These are phyloP conservation scores for Rhytidhysteron rufulum DNA, from an alignment of 2,329 filamentous ascomycete genomes.

Conservation along the genomic window DNA sequence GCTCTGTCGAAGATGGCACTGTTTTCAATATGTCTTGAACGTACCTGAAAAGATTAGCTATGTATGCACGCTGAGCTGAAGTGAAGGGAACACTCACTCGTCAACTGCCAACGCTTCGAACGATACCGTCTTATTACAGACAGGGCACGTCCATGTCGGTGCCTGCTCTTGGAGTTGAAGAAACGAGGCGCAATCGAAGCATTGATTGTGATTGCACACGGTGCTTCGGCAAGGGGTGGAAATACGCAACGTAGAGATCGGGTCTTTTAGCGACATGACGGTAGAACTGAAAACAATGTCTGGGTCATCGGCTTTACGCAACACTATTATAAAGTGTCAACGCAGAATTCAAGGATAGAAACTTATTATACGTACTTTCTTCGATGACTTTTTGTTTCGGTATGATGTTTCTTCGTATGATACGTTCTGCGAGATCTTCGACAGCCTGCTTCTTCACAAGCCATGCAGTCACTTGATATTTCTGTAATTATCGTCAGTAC, in stretches of 20 bases:
- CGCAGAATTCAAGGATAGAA: neutral
- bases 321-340: slow-evolving; percentile 52
- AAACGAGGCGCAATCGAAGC: slow-evolving; percentile 91
- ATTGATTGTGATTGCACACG: slow-evolving; percentile 84
- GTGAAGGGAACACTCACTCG: no score
- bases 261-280: slow-evolving; percentile 88
- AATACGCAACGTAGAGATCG: slow-evolving; percentile 81
- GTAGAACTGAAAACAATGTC: slow-evolving; percentile 88
- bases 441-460: slow-evolving; percentile 72
- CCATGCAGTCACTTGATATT: slow-evolving; percentile 59
- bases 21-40: slow-evolving; percentile 79
- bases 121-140: slow-evolving; percentile 78
- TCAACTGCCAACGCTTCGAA: slow-evolving; percentile 85
- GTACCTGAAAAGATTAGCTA: no score
- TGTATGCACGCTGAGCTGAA: no score
- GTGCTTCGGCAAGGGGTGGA: slow-evolving; percentile 73
- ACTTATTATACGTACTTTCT: slow-evolving; percentile 61
- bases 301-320: slow-evolving; percentile 74
- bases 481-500: slow-evolving; percentile 25
- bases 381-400: slow-evolving; percentile 75
- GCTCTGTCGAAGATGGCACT: slow-evolving; percentile 68
- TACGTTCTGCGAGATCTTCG: slow-evolving; percentile 64
- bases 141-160: slow-evolving; percentile 92
- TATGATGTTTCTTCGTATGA: slow-evolving; percentile 68
- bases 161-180: slow-evolving; percentile 93